A percentile compares a stretch with the other conserved stretches of the same genome.
phyloP scores from a whole-genome alignment of 2,329 filamentous ascomycete species.

The Podosphaera leucotricha region DNA sequence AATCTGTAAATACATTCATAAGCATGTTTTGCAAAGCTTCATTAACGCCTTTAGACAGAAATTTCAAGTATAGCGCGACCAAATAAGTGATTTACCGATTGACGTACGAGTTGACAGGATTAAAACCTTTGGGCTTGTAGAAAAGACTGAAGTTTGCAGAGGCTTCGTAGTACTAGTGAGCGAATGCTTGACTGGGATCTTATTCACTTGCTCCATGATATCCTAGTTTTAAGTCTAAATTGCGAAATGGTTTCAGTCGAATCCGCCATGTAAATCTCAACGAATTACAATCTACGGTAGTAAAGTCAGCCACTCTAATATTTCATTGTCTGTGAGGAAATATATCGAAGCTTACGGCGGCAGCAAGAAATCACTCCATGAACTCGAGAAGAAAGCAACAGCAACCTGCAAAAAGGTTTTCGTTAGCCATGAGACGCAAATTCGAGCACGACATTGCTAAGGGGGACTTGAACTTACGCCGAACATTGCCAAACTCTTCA shows the following conservation, averaged over 20 bases:
- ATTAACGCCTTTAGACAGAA: neutral
- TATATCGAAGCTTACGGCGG: constrained; percentile 27
- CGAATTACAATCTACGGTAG: constrained; percentile 2
- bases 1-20: neutral
- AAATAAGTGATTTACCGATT: too few species aligned
- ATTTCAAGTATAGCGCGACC: neutral
- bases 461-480: constrained; percentile 26
- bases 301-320: neutral
- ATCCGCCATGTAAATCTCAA: constrained; percentile 1
- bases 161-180: neutral
- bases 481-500: constrained; percentile 43
- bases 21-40: neutral
- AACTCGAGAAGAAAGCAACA: constrained; percentile 42
- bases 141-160: too few species aligned
- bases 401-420: constrained; percentile 24
- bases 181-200: too few species aligned
- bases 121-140: too few species aligned
- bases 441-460: neutral
- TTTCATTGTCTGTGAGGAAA: neutral
- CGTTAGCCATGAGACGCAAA: neutral
- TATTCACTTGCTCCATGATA: too few species aligned
- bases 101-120: too few species aligned
- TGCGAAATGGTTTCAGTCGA: too few species aligned
- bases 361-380: constrained; percentile 42
- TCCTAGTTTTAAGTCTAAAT: too few species aligned